phyloP scores from a whole-genome alignment of 345 rosid genomes.

The Rhizophora mangle region DNA sequence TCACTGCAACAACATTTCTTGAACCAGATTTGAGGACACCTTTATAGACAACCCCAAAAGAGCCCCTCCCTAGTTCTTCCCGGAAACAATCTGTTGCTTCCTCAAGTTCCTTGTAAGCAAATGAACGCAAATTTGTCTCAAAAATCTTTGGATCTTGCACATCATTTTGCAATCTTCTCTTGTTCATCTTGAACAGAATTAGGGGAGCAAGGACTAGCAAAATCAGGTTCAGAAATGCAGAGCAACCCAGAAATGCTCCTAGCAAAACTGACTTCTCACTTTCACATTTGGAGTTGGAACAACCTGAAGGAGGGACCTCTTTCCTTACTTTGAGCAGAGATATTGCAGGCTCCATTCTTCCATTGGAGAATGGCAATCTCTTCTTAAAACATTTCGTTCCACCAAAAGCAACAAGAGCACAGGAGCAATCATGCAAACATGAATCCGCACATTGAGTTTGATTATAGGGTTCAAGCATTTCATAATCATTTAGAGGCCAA shows the following conservation, averaged over 20 bases:
- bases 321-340: slow-evolving; percentile 18
- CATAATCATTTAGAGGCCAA: slow-evolving; percentile 17
- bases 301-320: background rate
- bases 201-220: slow-evolving; percentile 12
- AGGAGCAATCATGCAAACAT: slow-evolving; percentile 15
- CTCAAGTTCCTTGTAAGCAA: slow-evolving; percentile 20
- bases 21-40: slow-evolving; percentile 18
- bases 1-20: slow-evolving; percentile 18
- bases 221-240: slow-evolving; percentile 1
- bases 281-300: background rate
- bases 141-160: background rate
- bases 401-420: slow-evolving; percentile 10
- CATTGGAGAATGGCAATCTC: slow-evolving; percentile 22
- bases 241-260: background rate
- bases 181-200: background rate
- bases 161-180: background rate
- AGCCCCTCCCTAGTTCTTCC: slow-evolving; percentile 35
- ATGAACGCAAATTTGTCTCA: slow-evolving; percentile 16
- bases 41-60: slow-evolving; percentile 35
- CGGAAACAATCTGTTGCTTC: slow-evolving; percentile 26
- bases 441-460: slow-evolving; percentile 9
- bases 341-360: background rate
- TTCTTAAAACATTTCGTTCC: slow-evolving; percentile 11
- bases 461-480: slow-evolving; percentile 5
- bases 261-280: background rate